phyloP scores from a whole-genome alignment of 306 rosid species.

The Malus domestica region DNA sequence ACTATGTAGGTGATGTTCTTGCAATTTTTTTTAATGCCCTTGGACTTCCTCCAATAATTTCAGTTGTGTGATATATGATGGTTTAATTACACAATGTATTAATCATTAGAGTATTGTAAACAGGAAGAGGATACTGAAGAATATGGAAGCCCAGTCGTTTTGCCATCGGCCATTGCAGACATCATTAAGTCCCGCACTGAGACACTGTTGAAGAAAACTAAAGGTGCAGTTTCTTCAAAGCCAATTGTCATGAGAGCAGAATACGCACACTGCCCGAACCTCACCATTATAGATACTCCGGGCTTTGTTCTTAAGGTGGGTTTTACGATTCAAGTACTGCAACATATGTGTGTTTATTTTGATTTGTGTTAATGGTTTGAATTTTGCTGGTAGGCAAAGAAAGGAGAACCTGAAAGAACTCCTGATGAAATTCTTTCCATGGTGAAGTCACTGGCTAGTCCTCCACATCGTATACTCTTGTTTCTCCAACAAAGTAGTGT shows the following conservation, averaged over 20 bases:
- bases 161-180: constrained; percentile 78
- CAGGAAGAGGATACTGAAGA: constrained; percentile 97
- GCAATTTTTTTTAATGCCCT: background rate
- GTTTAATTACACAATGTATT: background rate
- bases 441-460: constrained; percentile 91
- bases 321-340: background rate
- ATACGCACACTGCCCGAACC: constrained; percentile 89
- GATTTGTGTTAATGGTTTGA: background rate
- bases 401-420: constrained; percentile 88
- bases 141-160: constrained; percentile 70
- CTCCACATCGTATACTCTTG: constrained; percentile 84
- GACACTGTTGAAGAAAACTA: constrained; percentile 63
- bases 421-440: constrained; percentile 91
- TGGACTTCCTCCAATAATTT: background rate
- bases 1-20: background rate
- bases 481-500: constrained; percentile 98
- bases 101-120: constrained; percentile 11
- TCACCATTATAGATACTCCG: constrained; percentile 94
- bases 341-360: background rate
- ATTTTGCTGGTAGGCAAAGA: constrained; percentile 63
- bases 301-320: constrained; percentile 95
- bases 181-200: constrained; percentile 78
- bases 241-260: constrained; percentile 96
- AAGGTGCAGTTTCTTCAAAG: constrained; percentile 78
- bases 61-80: background rate